Conservation (phyloP, 2,329 filamentous ascomycete genomes). For the Dactylellina haptotyla region DNA sequence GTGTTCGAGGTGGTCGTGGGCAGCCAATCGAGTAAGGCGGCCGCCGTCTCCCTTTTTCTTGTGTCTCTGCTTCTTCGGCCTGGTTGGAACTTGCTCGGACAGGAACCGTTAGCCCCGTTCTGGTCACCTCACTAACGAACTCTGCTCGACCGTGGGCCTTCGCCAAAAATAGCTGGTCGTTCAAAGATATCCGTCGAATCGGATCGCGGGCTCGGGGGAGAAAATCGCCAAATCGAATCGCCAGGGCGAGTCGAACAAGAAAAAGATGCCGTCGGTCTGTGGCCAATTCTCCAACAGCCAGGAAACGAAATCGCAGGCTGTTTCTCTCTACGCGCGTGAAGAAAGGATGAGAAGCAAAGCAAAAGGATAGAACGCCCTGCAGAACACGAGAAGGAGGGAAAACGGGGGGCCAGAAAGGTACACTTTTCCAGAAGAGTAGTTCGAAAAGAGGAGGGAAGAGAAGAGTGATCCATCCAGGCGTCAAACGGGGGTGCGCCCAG, state of each 20-base stretch:
- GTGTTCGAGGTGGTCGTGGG: slow-evolving; percentile 7
- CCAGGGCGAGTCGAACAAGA: not conserved
- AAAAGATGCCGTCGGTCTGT: slow-evolving; percentile 13
- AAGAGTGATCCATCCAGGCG: too few species aligned
- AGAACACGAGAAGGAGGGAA: slow-evolving; percentile 7
- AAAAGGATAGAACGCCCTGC: not conserved
- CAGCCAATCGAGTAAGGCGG: slow-evolving; percentile 12
- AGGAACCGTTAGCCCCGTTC: not conserved
- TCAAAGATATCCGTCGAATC: not conserved
- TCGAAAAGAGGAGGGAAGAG: slow-evolving; percentile 1
- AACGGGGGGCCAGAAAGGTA: not conserved
- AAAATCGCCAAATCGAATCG: not conserved
- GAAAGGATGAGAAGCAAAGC: not conserved
- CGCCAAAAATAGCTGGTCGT: slow-evolving; percentile 44
- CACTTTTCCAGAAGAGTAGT: slow-evolving; percentile 27
- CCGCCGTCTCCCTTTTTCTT: slow-evolving; percentile 15
- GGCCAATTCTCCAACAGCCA: not conserved
- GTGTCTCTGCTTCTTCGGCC: not conserved
- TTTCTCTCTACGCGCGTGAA: slow-evolving; percentile 17
- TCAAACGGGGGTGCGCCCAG: slow-evolving; percentile 15
- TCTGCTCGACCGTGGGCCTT: too few species aligned
- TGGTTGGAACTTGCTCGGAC: not conserved
- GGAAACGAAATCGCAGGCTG: not conserved
- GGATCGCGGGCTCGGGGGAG: not conserved
- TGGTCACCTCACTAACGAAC: too few species aligned